Evolutionary conservation across 106 monocot species (phyloP), one percentile per base, ranked within the genome.

Genomic region (Apostasia ramifera): DNA sequence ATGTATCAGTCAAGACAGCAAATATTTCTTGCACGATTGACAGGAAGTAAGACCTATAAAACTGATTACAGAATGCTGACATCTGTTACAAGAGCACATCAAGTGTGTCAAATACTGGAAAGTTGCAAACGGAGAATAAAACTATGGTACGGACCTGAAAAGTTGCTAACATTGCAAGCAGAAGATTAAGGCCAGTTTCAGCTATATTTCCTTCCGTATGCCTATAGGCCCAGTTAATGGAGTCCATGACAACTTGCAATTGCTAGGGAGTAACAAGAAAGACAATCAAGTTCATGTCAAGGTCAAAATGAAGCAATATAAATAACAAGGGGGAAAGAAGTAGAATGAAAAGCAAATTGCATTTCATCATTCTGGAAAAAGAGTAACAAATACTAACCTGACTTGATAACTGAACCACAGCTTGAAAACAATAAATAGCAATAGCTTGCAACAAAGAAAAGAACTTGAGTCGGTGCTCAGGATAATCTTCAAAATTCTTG

Each of bases 151-250:
- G 57, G 12, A 94, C 94, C 90, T 94, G 90, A 61, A 94, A 90
- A 40, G 87, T 94, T 61, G 81, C 91, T 44, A 94, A 70, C 78
- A 94, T 82, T 73, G 90, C 94, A 63, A 90, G 74, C 42, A 94
- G 73, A 51, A 94, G 85, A 74, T 83, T 90, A n/a, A 94, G 87
- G 11, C 94, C 94, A 7, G 94, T 94, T 73, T 94, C 94, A 8
- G 94, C 94, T 65, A 94, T 94, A 67, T 94, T 94, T 62, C 90
- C 85, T 80, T 94, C 94, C 14, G 94, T 94, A 67, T 94, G 94
- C 67, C 94, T 81, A 65, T 88, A 94, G 57, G 94, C 90, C 94
- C 94, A 94, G 44, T 77, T 91, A 66, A 94, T 87, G 6, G 94
- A 94, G 76, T 94, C 90, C 82, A 94, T 85, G 0, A 94, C 87